Conservation (phyloP, 495 filamentous ascomycete genomes). For the Aspergillus baeticus region DNA sequence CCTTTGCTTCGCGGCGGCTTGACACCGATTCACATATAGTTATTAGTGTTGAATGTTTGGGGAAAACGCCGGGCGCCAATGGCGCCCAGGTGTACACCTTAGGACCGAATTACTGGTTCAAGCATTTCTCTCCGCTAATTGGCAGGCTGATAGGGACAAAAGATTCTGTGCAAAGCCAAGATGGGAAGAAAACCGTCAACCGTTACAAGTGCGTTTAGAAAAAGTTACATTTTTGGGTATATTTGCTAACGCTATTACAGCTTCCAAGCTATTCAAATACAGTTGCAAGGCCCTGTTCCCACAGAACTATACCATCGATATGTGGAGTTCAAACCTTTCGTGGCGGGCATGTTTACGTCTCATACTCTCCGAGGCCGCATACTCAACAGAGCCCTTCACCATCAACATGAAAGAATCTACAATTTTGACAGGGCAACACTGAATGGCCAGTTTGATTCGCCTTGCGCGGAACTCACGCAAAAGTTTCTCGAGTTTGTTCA, state of each 20-base stretch:
- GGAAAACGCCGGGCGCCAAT: slow-evolving; percentile 67
- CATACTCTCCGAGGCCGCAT: slow-evolving; percentile 73
- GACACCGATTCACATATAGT: slow-evolving; percentile 60
- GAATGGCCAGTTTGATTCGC: slow-evolving; percentile 60
- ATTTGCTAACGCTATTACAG: slow-evolving; percentile 36
- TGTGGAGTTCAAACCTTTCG: slow-evolving; percentile 88
- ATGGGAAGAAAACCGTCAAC: slow-evolving; percentile 50
- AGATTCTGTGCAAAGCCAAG: slow-evolving; percentile 49
- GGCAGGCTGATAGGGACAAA: slow-evolving; percentile 78
- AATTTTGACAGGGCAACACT: slow-evolving; percentile 75
- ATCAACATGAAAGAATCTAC: slow-evolving; percentile 86
- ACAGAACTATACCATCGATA: slow-evolving; percentile 79
- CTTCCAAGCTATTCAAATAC: slow-evolving; percentile 93
- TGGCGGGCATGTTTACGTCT: slow-evolving; percentile 82
- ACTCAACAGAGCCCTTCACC: slow-evolving; percentile 79
- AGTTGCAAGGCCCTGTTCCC: slow-evolving; percentile 81
- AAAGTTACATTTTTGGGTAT: no score
- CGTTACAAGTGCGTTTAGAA: slow-evolving; percentile 80
- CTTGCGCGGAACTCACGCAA: slow-evolving; percentile 59
- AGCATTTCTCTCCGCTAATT: slow-evolving; percentile 86
- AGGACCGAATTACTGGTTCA: slow-evolving; percentile 73
- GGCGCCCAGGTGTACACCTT: slow-evolving; percentile 77
- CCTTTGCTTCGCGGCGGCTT: slow-evolving; percentile 51
- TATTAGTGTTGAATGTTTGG: slow-evolving; percentile 70
- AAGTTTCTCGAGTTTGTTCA: slow-evolving; percentile 86